Evolutionary conservation across 306 rosid genomes (phyloP).

Genomic region (Senna tora): DNA sequence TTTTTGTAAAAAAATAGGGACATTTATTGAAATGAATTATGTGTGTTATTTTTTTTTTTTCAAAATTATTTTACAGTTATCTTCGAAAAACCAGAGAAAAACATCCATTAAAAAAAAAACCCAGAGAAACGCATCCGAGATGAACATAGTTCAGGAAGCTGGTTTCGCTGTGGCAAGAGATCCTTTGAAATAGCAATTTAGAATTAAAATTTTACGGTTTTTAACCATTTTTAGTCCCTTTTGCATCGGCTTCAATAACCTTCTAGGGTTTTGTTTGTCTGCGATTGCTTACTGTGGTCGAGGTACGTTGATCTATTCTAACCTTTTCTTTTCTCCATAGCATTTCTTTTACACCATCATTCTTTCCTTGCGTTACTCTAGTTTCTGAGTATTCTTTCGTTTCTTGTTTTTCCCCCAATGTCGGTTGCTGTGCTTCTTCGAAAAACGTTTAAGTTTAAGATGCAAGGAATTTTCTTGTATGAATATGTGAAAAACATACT

Average conservation of each 20-base stretch:
- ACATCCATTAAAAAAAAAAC: neutral
- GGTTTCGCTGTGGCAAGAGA: neutral
- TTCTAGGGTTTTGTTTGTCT: conserved; percentile 12
- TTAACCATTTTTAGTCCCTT: neutral
- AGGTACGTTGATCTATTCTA: conserved; percentile 9
- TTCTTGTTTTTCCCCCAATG: neutral
- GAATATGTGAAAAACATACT: neutral
- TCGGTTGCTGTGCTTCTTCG: neutral
- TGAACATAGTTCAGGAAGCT: neutral
- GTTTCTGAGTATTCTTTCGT: neutral
- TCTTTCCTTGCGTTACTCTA: neutral
- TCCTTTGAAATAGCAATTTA: neutral
- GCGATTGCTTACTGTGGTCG: neutral
- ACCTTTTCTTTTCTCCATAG: neutral
- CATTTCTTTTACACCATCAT: neutral
- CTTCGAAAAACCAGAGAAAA: neutral
- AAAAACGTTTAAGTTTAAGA: neutral
- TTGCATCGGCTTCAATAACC: neutral
- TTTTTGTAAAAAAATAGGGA: no score
- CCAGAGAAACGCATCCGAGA: neutral
- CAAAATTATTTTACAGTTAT: neutral
- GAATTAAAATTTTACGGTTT: neutral
- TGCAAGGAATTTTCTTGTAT: neutral
- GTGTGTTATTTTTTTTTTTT: neutral
- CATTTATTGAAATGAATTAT: no score